Evolutionary conservation across 257 asterid species (phyloP), one percentile per base, ranked within the genome.

Genomic region (Lycium barbarum): DNA sequence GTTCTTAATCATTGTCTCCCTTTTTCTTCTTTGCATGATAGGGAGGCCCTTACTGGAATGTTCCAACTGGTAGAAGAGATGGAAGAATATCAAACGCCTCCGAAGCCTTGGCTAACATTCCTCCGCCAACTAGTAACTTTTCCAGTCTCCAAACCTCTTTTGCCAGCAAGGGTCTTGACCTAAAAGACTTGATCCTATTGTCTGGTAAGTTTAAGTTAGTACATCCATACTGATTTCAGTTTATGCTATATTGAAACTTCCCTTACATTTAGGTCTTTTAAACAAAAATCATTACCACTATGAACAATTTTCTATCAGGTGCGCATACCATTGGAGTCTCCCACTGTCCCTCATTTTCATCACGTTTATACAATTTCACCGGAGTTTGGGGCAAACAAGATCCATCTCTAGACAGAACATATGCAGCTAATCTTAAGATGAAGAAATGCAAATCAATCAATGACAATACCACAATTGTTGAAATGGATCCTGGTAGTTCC

Each of bases 31-130:
- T 49, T 36, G 14, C 0, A 14, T 62, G 40, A 20, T 26, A 82
- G 86, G 83, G 82, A 65, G 87, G 87, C 2, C 88, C 90, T 20
- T 79, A 33, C 8, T 87, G 90, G 90, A 79, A 54, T 54, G 59
- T 54, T 12, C 59, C 59, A 54, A 54, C 59, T 54, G 59, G 59
- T 54, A 54, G 59, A 81, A 79, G 89, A 80, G 91, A 86, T 26
- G 91, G 91, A 0, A 18, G 43, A 55, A 85, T 88, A 26, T 88
- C 91, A 4, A 84, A 14, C 26, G 83, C 74, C 5, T 59, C 87
- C 1, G 89, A 88, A 65, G 89, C 91, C 76, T 65, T 73, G 66
- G 18, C 66, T 36, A 88, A 92, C 67, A 84, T 95, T 9, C 97
- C 97, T 55, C n/a, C 61, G 13, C 61, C 61, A 14, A 55, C n/a